These are phyloP conservation scores for Strobilomyces echinocephalus DNA, from an alignment of 768 basidiomycete species.

Conservation along the genomic window DNA sequence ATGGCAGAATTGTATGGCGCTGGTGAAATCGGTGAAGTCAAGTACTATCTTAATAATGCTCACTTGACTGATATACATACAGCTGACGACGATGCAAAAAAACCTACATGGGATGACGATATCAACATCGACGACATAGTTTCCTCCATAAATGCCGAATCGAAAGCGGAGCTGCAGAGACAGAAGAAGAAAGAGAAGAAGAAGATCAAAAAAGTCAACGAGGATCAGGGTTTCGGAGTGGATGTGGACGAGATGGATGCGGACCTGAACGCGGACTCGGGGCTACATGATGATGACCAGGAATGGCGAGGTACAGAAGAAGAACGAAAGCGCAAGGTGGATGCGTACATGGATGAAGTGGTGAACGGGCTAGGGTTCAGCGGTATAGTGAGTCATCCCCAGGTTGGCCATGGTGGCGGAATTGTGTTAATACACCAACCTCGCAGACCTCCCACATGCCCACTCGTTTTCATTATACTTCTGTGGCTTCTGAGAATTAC, in stretches of 20 bases:
- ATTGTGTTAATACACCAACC: slow-evolving; percentile 1
- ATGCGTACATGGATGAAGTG: slow-evolving; percentile 89
- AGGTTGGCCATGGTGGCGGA: not conserved
- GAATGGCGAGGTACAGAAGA: slow-evolving; percentile 90
- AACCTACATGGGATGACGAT: slow-evolving; percentile 91
- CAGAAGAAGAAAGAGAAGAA: slow-evolving; percentile 53
- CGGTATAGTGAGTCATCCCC: slow-evolving; percentile 65
- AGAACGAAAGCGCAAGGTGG: slow-evolving; percentile 76
- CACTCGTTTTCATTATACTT: slow-evolving; percentile 90
- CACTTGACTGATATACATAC: not conserved
- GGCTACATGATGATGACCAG: slow-evolving; percentile 43
- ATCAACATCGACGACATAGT: slow-evolving; percentile 72
- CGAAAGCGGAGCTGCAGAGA: slow-evolving; percentile 22
- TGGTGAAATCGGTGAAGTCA: slow-evolving; percentile 36
- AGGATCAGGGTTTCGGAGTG: slow-evolving; percentile 43
- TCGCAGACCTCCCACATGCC: slow-evolving; percentile 80
- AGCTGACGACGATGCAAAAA: slow-evolving; percentile 45
- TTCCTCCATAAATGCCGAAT: slow-evolving; percentile 31
- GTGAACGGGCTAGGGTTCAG: slow-evolving; percentile 86
- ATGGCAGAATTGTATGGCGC: slow-evolving; percentile 72
- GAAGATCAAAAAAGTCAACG: slow-evolving; percentile 25
- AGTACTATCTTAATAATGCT: not conserved
- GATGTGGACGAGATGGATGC: slow-evolving; percentile 50
- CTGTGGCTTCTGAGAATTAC: slow-evolving; percentile 56
- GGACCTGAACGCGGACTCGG: slow-evolving; percentile 45